Percentiles rank a stretch among this genome's conserved stretches.
phyloP scores from a whole-genome alignment of 768 basidiomycete species.

The Hemileccinum impolitum region DNA sequence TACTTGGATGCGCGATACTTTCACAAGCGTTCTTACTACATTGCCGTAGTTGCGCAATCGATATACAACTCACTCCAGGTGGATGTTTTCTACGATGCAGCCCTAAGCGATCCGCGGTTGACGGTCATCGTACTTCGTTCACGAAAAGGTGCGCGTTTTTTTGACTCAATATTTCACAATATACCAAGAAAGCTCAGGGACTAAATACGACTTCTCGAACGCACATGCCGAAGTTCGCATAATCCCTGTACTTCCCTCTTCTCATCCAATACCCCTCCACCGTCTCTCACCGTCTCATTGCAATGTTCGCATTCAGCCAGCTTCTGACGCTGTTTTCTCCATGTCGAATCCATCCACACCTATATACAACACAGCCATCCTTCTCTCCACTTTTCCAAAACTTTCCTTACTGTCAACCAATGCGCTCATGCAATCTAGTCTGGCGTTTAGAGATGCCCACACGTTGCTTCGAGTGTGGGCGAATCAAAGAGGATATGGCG shows the following conservation, averaged over 20 bases:
- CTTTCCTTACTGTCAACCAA: slow-evolving; percentile 42
- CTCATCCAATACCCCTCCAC: slow-evolving; percentile 62
- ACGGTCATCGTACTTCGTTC: slow-evolving; percentile 63
- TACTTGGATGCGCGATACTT: slow-evolving; percentile 87
- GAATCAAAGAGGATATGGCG: slow-evolving; percentile 75
- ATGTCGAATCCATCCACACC: slow-evolving; percentile 54
- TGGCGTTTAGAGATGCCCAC: slow-evolving; percentile 70
- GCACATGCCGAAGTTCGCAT: slow-evolving; percentile 71
- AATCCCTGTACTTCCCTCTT: slow-evolving; percentile 58
- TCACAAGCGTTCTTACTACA: slow-evolving; percentile 88
- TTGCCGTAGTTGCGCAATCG: slow-evolving; percentile 71
- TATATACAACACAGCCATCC: slow-evolving; percentile 73
- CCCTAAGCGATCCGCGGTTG: slow-evolving; percentile 57
- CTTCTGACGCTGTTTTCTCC: slow-evolving; percentile 9
- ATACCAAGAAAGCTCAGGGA: slow-evolving; percentile 36
- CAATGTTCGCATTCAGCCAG: slow-evolving; percentile 49
- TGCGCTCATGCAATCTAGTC: slow-evolving; percentile 46
- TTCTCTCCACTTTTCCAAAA: slow-evolving; percentile 40
- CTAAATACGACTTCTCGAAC: slow-evolving; percentile 61
- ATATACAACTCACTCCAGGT: slow-evolving; percentile 49
- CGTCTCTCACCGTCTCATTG: slow-evolving; percentile 72
- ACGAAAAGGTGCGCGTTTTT: slow-evolving; percentile 41
- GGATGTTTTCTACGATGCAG: slow-evolving; percentile 59
- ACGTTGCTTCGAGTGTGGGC: slow-evolving; percentile 88
- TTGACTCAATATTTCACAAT: slow-evolving; percentile 22